Conservation (phyloP, 1,284 basidiomycete species). For the Pseudozyma thailandica region DNA sequence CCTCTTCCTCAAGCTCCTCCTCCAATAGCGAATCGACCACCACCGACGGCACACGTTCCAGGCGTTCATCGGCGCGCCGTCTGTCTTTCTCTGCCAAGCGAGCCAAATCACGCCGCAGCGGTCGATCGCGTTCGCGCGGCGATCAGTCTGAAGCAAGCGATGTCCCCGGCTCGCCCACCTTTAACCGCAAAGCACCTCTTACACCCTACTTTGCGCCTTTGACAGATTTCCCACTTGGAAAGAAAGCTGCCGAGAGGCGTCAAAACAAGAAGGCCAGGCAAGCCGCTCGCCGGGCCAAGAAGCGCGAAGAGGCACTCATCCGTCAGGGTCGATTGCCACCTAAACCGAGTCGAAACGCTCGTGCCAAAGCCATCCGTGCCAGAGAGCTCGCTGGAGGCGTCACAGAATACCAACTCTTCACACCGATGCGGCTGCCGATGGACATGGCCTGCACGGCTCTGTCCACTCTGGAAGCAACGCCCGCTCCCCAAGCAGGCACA, state of each 20-base stretch:
- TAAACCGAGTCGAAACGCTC: slow-evolving; percentile 61
- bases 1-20: slow-evolving; percentile 18
- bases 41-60: slow-evolving; percentile 30
- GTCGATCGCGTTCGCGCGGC: slow-evolving; percentile 22
- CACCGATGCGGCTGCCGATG: slow-evolving; percentile 56
- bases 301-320: slow-evolving; percentile 46
- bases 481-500: slow-evolving; percentile 20
- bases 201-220: slow-evolving; percentile 50
- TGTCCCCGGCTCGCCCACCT: slow-evolving; percentile 33
- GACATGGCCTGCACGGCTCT: slow-evolving; percentile 29
- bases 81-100: slow-evolving; percentile 28
- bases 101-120: slow-evolving; percentile 27
- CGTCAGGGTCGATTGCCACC: slow-evolving; percentile 45
- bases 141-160: slow-evolving; percentile 44
- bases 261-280: slow-evolving; percentile 39
- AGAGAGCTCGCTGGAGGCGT: slow-evolving; percentile 63
- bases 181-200: slow-evolving; percentile 31
- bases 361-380: slow-evolving; percentile 60
- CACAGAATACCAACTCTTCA: slow-evolving; percentile 65
- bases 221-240: slow-evolving; percentile 41
- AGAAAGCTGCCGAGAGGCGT: slow-evolving; percentile 29
- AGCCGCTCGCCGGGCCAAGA: slow-evolving; percentile 44
- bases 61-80: slow-evolving; percentile 37
- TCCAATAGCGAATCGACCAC: slow-evolving; percentile 27
- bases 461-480: slow-evolving; percentile 33